Evolutionary conservation across 371 early-diverging fungal genomes (phyloP), one percentile per base, ranked within the genome.

Genomic region (Mucor irregularis): DNA sequence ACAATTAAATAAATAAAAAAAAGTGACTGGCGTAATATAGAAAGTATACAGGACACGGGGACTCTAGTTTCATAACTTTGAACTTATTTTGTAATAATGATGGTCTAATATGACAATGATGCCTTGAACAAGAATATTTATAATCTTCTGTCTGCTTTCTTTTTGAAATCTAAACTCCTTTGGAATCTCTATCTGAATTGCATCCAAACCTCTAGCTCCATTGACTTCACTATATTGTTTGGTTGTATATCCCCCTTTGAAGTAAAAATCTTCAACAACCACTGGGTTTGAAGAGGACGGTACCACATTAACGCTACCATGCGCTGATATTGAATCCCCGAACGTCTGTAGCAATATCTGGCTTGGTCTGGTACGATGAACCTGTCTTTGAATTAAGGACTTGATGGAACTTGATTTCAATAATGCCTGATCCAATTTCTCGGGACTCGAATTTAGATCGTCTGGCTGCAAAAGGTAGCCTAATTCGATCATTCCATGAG

Each of bases 141-240:
- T n/a, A n/a, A n/a, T n/a, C n/a, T n/a, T n/a, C n/a, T n/a, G 7
- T 37, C 61, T 47, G 22, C 26, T 34, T 11, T 34, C 34, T 8
- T 31, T n/a, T 11, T 40, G 17, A 9, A 50, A 30, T 19, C 62
- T 39, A 30, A 56, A 22, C 2, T 43, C 13, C 19, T 45, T 39
- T 4, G 62, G 62, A 29, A 56, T 45, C 17, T 61, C 62, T 17
- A 61, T 44, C 26, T 61, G 62, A 50, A 61, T 49, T 5, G 25
- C 51, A 50, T 61, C 62, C 3, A 61, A 24, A 0, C 60, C 54
- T 14, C 35, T 28, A 17, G 24, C 24, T 10, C 31, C 16, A 31
- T 37, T 44, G n/a, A n/a, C n/a, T n/a, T n/a, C n/a, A 26, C 44
- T 44, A 31, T 61, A 56, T 0, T 5, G 28, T 14, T 56, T 38